Evolutionary conservation across 2,329 filamentous ascomycete genomes (phyloP).

Genomic region (Fusarium cicatricum): DNA sequence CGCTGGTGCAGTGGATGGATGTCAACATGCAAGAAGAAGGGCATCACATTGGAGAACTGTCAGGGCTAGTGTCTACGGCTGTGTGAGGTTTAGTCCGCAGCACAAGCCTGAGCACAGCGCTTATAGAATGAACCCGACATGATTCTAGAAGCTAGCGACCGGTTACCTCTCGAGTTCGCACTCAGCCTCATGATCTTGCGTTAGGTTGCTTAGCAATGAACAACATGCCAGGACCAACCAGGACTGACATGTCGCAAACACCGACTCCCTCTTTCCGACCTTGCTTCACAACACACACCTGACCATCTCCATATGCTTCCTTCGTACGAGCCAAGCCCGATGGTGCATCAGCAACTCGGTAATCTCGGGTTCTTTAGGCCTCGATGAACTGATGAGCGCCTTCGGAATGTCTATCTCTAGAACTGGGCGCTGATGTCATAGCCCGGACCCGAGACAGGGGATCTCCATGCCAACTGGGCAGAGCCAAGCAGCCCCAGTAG

Average conservation of each 20-base stretch:
- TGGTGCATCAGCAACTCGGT: neutral
- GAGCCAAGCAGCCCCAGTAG: conserved; percentile 1
- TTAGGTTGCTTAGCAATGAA: conserved; percentile 1
- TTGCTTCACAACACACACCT: conserved; percentile 2
- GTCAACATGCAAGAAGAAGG: neutral
- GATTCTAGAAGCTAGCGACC: conserved; percentile 12
- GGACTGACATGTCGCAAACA: conserved; percentile 4
- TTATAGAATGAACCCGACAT: conserved; percentile 10
- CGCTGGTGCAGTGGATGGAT: conserved; percentile 1
- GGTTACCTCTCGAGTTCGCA: conserved; percentile 27
- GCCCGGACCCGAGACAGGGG: conserved; percentile 14
- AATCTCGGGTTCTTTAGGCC: neutral
- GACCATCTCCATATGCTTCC: conserved; percentile 10
- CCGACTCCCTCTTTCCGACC: neutral
- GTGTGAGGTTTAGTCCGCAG: conserved; percentile 17
- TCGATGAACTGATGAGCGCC: conserved; percentile 4
- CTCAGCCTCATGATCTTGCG: conserved; percentile 25
- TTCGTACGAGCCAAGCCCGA: conserved; percentile 7
- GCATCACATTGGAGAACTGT: neutral
- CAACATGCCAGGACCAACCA: neutral
- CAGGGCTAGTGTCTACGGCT: conserved; percentile 9
- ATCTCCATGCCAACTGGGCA: neutral
- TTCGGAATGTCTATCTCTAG: neutral
- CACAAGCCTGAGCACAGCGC: conserved; percentile 1
- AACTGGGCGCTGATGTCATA: conserved; percentile 30